Conservation (phyloP, 2,329 filamentous ascomycete species). For the Botrytis cinerea region DNA sequence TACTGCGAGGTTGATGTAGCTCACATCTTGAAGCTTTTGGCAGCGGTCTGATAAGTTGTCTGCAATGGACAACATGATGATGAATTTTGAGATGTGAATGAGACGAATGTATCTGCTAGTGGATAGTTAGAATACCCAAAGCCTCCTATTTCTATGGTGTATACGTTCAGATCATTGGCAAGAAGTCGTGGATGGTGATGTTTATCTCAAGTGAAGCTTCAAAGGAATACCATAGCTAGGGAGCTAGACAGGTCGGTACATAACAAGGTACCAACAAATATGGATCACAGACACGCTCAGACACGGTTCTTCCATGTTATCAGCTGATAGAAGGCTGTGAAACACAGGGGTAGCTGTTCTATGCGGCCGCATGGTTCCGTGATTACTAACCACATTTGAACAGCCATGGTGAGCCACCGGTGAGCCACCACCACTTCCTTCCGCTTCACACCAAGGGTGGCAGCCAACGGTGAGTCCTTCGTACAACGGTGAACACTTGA, state of each 20-base stretch:
- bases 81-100: slow-evolving; percentile 26
- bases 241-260: not conserved
- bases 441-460: not conserved
- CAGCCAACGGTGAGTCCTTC: not conserved
- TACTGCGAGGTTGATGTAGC: slow-evolving; percentile 53
- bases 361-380: slow-evolving; percentile 11
- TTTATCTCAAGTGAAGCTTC: not conserved
- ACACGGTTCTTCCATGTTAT: not conserved
- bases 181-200: not conserved
- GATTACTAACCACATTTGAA: not conserved
- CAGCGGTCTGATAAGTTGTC: slow-evolving; percentile 44
- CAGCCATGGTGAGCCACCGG: not conserved
- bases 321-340: not conserved
- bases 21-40: slow-evolving; percentile 52
- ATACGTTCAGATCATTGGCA: not conserved
- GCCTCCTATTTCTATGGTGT: not conserved
- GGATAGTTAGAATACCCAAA: not conserved
- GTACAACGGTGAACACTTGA: not conserved
- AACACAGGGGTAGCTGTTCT: not conserved
- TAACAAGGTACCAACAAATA: not conserved
- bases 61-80: slow-evolving; percentile 25
- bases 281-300: not conserved
- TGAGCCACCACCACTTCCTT: not conserved
- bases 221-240: slow-evolving; percentile 2
- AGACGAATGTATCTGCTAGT: not conserved